These are phyloP conservation scores for Acarospora socialis DNA, from an alignment of 2,329 filamentous ascomycete species.

Conservation along the genomic window DNA sequence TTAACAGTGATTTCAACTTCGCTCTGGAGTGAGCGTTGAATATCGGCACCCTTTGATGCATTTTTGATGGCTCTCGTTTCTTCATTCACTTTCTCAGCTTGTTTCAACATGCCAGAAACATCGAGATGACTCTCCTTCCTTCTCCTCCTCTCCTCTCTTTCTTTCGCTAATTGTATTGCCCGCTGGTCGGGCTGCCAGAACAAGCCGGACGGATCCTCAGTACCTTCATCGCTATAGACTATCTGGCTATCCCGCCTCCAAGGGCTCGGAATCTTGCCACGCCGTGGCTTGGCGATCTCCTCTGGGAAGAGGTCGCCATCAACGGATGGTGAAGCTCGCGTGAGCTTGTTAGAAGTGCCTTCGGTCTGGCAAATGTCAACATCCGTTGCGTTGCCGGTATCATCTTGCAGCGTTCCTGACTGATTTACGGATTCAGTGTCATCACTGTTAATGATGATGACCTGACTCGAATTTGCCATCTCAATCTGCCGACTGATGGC, in stretches of 20 bases:
- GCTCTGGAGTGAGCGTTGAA: no score
- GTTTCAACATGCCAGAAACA: no score
- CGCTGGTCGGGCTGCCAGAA: slow-evolving; percentile 10
- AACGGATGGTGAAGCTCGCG: neutral
- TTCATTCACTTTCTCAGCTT: no score
- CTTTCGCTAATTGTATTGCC: no score
- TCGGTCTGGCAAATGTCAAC: slow-evolving; percentile 33
- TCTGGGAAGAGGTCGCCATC: slow-evolving; percentile 2
- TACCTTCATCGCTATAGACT: slow-evolving; percentile 1
- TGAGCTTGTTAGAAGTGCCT: slow-evolving; percentile 15
- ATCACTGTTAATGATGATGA: slow-evolving; percentile 32
- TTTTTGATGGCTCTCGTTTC: no score
- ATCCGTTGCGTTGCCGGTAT: slow-evolving; percentile 15
- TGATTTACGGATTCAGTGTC: slow-evolving; percentile 12
- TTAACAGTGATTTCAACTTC: no score
- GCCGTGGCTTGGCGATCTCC: slow-evolving; percentile 9
- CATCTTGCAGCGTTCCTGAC: neutral
- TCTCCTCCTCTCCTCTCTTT: no score
- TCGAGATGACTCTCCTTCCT: no score
- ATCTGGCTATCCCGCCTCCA: slow-evolving; percentile 11
- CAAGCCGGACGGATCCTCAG: slow-evolving; percentile 8
- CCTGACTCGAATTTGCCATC: slow-evolving; percentile 27
- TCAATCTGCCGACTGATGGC: slow-evolving; percentile 30
- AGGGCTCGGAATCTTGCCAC: slow-evolving; percentile 12
- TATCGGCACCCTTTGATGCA: no score